Evolutionary conservation across 2,329 filamentous ascomycete genomes (phyloP).

Genomic region (Spiromastix sp.): DNA sequence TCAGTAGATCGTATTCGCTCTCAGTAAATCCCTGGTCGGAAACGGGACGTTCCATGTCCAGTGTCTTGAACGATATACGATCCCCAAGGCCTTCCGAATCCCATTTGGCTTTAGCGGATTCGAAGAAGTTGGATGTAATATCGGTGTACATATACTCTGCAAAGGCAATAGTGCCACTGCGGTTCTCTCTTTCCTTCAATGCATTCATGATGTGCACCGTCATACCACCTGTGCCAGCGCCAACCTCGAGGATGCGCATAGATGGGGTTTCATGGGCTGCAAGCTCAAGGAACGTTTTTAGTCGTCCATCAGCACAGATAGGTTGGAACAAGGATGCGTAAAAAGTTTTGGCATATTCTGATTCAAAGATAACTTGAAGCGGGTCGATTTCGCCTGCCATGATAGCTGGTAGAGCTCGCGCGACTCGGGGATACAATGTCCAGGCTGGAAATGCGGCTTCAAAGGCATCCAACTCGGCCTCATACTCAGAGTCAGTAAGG

Average conservation of each 20-base stretch:
- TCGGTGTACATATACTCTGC: slow-evolving; percentile 10
- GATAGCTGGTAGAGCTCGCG: slow-evolving; percentile 22
- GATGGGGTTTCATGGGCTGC: background rate
- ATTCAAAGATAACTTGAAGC: slow-evolving; percentile 27
- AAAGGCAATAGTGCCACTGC: slow-evolving; percentile 4
- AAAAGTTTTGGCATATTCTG: slow-evolving; percentile 24
- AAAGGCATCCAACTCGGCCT: slow-evolving; percentile 16
- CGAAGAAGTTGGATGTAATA: slow-evolving; percentile 11
- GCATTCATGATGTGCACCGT: background rate
- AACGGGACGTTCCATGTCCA: slow-evolving; percentile 6
- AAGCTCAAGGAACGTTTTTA: slow-evolving; percentile 2
- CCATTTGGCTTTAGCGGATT: slow-evolving; percentile 5
- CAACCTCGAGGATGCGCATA: slow-evolving; percentile 2
- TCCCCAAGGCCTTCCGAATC: slow-evolving; percentile 2
- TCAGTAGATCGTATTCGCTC: slow-evolving; percentile 1
- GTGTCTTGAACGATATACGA: slow-evolving; percentile 6
- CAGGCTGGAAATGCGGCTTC: slow-evolving; percentile 20
- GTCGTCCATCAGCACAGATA: slow-evolving; percentile 5
- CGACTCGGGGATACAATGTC: slow-evolving; percentile 22
- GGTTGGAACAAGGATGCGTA: slow-evolving; percentile 16
- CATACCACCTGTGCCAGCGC: slow-evolving; percentile 3
- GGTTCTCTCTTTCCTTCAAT: slow-evolving; percentile 2
- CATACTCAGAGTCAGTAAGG: slow-evolving; percentile 18
- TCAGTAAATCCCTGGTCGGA: slow-evolving; percentile 6
- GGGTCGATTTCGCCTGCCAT: slow-evolving; percentile 25